Evolutionary conservation across 208 protist species (phyloP), one percentile per base, ranked within the genome.

Genomic region (Wallacemonas sp.): DNA sequence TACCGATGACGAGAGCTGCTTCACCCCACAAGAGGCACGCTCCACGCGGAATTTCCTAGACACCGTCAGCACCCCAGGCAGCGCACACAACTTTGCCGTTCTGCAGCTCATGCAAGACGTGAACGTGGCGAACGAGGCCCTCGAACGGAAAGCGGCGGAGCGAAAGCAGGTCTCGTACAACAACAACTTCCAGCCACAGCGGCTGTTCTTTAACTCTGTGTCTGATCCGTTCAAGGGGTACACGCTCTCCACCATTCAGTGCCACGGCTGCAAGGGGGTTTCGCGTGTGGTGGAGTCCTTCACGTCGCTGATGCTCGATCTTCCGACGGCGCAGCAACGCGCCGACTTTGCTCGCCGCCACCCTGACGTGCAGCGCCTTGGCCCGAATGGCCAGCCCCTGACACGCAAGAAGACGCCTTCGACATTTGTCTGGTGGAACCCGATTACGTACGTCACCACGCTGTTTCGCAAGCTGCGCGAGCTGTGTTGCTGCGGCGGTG

Each of bases 201-300:
- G 77, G 26, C 44, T 94, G 24, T 77, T 83, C 59, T 80, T 67
- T 65, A 94, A 90, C 70, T 74, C 75, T 14, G 72, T 83, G 9
- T 87, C 86, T 21, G 88, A 94, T 72, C 34, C 71, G 64, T 95
- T 97, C 73, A 87, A 71, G n/a, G 92, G 92, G 12, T 81, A 91
- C 49, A 65, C 75, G 44, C 33, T 93, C 28, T 90, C 82, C 45
- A 75, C 88, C 59, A 79, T 95, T 38, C 62, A 41, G 24, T 97
- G 92, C 51, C 79, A 88, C 71, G 55, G 64, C 42, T 97, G 92
- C 75, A 51, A 46, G 19, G 60, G 27, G 34, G 78, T 74, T 1
- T 93, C 87, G 30, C 79, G 87, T 26, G 79, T 81, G 15, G 76
- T 95, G 67, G 74, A 90, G 49, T 33, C 67, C 39, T 97, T 86